Conservation (phyloP, 768 basidiomycete genomes). For the Pisolithus sp. region DNA sequence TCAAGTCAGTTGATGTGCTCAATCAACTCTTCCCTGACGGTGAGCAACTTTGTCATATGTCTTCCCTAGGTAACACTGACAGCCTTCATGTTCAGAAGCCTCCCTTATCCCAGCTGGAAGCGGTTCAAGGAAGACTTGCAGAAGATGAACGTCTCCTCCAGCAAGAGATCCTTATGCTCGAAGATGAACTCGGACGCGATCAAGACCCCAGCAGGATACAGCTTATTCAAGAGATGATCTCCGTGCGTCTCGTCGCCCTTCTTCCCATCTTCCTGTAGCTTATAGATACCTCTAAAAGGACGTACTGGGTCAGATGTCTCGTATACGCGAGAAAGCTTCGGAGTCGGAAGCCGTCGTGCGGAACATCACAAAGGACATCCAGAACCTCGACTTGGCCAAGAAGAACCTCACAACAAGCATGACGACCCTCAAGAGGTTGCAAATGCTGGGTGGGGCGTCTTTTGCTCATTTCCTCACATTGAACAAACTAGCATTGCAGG, state of each 20-base stretch:
- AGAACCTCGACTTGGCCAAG: constrained; percentile 89
- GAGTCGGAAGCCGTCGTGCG: constrained; percentile 96
- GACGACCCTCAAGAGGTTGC: constrained; percentile 82
- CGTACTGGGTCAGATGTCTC: constrained; percentile 89
- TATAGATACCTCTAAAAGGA: constrained; percentile 47
- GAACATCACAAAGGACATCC: constrained; percentile 95
- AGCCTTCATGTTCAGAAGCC: constrained; percentile 44
- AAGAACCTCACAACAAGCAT: constrained; percentile 86
- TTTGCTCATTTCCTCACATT: neutral
- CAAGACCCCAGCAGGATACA: constrained; percentile 90
- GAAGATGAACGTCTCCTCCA: constrained; percentile 67
- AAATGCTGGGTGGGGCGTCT: constrained; percentile 77
- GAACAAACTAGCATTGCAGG: constrained; percentile 37
- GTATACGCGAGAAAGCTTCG: constrained; percentile 92
- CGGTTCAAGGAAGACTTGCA: constrained; percentile 60
- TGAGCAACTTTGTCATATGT: constrained; percentile 28
- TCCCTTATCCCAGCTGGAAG: constrained; percentile 67
- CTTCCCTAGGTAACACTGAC: neutral
- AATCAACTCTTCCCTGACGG: constrained; percentile 77
- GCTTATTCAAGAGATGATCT: constrained; percentile 92
- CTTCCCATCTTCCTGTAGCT: neutral
- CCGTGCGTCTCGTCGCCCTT: constrained; percentile 42
- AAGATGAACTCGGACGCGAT: constrained; percentile 59
- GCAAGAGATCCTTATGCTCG: constrained; percentile 63
- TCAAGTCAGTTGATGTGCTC: constrained; percentile 46